Percentiles rank a stretch among this genome's conserved stretches.
Evolutionary conservation across 1,139 yeast species (phyloP).

Genomic region (Sugiyamaella castrensis): DNA sequence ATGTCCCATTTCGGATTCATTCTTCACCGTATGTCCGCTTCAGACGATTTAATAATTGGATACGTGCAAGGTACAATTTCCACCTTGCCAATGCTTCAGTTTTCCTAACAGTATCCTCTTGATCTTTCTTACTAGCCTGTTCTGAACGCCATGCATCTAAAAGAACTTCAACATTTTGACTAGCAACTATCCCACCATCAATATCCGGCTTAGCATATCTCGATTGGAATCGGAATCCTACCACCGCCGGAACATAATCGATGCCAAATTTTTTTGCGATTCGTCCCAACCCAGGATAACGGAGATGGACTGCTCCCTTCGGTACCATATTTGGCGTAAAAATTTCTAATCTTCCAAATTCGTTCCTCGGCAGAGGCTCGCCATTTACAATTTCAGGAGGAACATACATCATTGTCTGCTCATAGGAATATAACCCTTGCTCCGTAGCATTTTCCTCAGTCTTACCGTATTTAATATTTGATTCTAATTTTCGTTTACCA

Average conservation of each 20-base stretch:
- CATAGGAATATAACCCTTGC: slow-evolving; percentile 60
- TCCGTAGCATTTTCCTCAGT: slow-evolving; percentile 50
- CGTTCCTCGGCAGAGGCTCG: slow-evolving; percentile 54
- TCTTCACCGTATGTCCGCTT: slow-evolving; percentile 32
- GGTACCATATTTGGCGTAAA: slow-evolving; percentile 74
- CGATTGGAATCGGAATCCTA: slow-evolving; percentile 59
- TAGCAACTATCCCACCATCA: slow-evolving; percentile 64
- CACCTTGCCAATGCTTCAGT: slow-evolving; percentile 54
- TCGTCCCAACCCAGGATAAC: slow-evolving; percentile 50
- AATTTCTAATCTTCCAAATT: slow-evolving; percentile 71
- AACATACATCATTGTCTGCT: slow-evolving; percentile 60
- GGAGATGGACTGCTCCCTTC: slow-evolving; percentile 55
- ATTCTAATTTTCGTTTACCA: slow-evolving; percentile 24
- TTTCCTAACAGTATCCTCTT: slow-evolving; percentile 17
- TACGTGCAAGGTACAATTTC: slow-evolving; percentile 59
- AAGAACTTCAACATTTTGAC: slow-evolving; percentile 57
- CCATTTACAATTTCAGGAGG: slow-evolving; percentile 57
- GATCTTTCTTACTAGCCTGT: slow-evolving; percentile 44
- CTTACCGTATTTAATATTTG: slow-evolving; percentile 25
- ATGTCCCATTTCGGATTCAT: no score
- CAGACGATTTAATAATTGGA: slow-evolving; percentile 58
- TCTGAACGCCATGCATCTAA: slow-evolving; percentile 46
- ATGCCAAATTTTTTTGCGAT: slow-evolving; percentile 61
- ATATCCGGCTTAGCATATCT: slow-evolving; percentile 56
- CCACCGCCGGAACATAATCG: slow-evolving; percentile 72